Conservation (phyloP, 441 rosid genomes). For the Geranium incanum region DNA sequence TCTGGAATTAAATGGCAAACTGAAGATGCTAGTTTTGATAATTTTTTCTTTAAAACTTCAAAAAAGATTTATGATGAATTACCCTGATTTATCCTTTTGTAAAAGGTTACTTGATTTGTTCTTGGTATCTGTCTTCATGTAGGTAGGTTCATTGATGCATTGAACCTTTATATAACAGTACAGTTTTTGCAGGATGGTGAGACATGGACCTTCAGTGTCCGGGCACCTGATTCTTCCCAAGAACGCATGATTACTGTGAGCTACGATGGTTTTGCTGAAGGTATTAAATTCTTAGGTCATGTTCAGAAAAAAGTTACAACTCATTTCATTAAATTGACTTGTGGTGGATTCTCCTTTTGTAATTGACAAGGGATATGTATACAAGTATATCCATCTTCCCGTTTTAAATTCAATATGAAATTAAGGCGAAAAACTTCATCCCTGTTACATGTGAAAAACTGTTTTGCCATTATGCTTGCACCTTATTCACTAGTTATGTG, state of each 20-base stretch:
- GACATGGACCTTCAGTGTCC: constrained; percentile 39
- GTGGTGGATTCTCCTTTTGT: not conserved
- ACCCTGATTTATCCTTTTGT: not conserved
- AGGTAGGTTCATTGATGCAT: too few relatives aligned
- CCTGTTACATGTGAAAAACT: not conserved
- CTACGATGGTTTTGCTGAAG: constrained; percentile 43
- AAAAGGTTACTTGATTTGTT: too few relatives aligned
- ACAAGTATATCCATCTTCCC: not conserved
- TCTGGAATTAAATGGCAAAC: not conserved
- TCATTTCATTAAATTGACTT: constrained; percentile 1
- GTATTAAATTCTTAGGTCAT: constrained; percentile 16
- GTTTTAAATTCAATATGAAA: not conserved
- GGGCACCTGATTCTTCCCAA: constrained; percentile 29
- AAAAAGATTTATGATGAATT: not conserved
- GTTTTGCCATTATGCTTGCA: not conserved
- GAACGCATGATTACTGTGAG: constrained; percentile 30
- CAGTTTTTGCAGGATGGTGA: constrained; percentile 30
- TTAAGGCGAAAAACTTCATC: not conserved
- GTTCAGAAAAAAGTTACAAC: not conserved
- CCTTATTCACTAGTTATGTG: not conserved
- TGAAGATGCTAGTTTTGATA: not conserved
- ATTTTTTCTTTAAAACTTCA: not conserved
- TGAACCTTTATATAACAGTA: not conserved
- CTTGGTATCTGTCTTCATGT: too few relatives aligned
- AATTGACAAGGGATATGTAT: not conserved